A percentile compares a stretch with the other conserved stretches of the same genome.
phyloP scores from a whole-genome alignment of 1,284 basidiomycete genomes.

The Phylloporus sp. region DNA sequence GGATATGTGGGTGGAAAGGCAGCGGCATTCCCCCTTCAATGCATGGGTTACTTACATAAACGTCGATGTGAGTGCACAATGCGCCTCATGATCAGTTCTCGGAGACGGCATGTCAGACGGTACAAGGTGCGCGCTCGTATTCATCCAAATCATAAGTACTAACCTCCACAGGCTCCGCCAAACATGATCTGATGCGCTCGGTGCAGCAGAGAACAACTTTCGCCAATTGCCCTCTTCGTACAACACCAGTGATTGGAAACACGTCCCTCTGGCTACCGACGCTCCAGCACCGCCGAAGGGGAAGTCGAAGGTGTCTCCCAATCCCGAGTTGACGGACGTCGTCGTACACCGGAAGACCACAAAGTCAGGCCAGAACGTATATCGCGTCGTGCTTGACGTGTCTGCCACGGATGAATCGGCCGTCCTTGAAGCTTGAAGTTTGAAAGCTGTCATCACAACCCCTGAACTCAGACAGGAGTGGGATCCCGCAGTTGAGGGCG shows the following conservation, averaged over 20 bases:
- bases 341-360: constrained; percentile 70
- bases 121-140: constrained; percentile 35
- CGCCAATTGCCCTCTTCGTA: constrained; percentile 72
- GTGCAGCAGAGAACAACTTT: constrained; percentile 75
- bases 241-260: constrained; percentile 73
- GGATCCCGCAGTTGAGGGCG: constrained; percentile 92
- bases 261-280: constrained; percentile 60
- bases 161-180: constrained; percentile 69
- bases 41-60: no score
- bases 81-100: no score
- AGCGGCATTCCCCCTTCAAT: no score
- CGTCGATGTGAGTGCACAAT: no score
- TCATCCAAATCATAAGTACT: neutral
- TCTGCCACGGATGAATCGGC: constrained; percentile 67
- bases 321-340: constrained; percentile 72
- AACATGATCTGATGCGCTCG: constrained; percentile 76
- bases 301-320: constrained; percentile 57
- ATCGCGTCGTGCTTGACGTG: constrained; percentile 85
- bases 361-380: constrained; percentile 79
- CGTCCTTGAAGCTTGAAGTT: constrained; percentile 83
- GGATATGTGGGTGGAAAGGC: no score
- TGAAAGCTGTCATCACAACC: constrained; percentile 82
- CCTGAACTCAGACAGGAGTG: constrained; percentile 88
- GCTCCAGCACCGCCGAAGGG: constrained; percentile 61
- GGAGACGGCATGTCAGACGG: constrained; percentile 40